A percentile compares a stretch with the other conserved stretches of the same genome.
Evolutionary conservation across 2,329 filamentous ascomycete genomes (phyloP).

Genomic region (Aspergillus thermomutatus): DNA sequence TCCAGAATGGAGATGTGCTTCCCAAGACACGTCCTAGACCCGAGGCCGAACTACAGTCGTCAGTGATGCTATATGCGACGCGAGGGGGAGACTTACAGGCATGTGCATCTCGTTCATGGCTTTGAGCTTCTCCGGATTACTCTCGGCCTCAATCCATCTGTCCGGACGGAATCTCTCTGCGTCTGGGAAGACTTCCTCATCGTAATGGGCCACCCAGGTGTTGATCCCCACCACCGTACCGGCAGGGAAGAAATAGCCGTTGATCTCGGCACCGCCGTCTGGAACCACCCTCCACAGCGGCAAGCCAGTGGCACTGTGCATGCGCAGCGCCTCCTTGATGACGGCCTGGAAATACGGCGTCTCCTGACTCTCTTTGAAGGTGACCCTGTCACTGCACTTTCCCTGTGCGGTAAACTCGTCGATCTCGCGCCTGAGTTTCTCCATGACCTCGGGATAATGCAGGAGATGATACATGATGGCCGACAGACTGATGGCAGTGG

Average conservation of each 20-base stretch:
- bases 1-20: slow-evolving; percentile 39
- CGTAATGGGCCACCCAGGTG: slow-evolving; percentile 43
- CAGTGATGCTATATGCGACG: background rate
- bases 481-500: slow-evolving; percentile 49
- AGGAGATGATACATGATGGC: slow-evolving; percentile 46
- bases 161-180: slow-evolving; percentile 45
- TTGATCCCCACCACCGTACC: slow-evolving; percentile 46
- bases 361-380: slow-evolving; percentile 39
- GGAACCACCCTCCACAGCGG: slow-evolving; percentile 51
- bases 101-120: slow-evolving; percentile 39
- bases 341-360: slow-evolving; percentile 54
- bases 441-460: slow-evolving; percentile 27
- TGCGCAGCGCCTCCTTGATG: slow-evolving; percentile 52
- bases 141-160: slow-evolving; percentile 42
- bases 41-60: slow-evolving; percentile 31
- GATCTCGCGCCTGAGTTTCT: slow-evolving; percentile 32
- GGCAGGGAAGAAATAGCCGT: slow-evolving; percentile 40
- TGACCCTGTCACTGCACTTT: slow-evolving; percentile 25
- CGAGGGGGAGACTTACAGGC: slow-evolving; percentile 28
- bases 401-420: slow-evolving; percentile 22
- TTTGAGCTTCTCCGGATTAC: slow-evolving; percentile 26
- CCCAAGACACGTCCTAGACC: slow-evolving; percentile 30
- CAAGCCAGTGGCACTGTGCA: slow-evolving; percentile 50
- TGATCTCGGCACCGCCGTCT: slow-evolving; percentile 42
- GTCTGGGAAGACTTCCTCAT: slow-evolving; percentile 44